phyloP scores from a whole-genome alignment of 768 basidiomycete species.

The Chalciporus pseudorubinellus region DNA sequence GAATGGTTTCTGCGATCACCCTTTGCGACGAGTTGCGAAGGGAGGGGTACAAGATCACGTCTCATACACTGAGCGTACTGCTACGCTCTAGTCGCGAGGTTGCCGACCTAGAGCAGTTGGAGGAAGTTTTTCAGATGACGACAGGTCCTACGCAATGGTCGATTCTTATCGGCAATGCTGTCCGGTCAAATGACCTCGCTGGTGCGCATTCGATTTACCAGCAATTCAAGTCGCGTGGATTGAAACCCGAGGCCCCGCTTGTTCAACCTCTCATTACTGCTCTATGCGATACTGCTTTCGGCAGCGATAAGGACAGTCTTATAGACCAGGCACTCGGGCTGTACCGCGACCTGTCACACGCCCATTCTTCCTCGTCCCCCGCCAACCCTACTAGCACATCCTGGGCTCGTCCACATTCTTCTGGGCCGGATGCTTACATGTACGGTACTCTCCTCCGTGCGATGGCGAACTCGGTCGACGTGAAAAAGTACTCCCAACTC shows the following conservation, averaged over 20 bases:
- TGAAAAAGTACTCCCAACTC: conserved; percentile 46
- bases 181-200: conserved; percentile 36
- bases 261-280: conserved; percentile 53
- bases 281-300: conserved; percentile 42
- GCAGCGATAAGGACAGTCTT: conserved; percentile 36
- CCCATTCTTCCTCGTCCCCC: conserved; percentile 26
- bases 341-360: conserved; percentile 45
- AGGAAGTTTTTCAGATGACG: conserved; percentile 39
- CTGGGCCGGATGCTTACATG: conserved; percentile 49
- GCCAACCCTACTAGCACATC: conserved; percentile 10
- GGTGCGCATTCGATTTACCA: conserved; percentile 52
- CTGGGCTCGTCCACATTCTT: conserved; percentile 34
- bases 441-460: conserved; percentile 55
- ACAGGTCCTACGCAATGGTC: conserved; percentile 51
- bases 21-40: conserved; percentile 33
- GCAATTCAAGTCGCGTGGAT: conserved; percentile 40
- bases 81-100: conserved; percentile 41
- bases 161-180: conserved; percentile 50
- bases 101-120: conserved; percentile 42
- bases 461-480: conserved; percentile 43
- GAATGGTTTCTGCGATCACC: conserved; percentile 34
- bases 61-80: conserved; percentile 39
- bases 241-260: conserved; percentile 48
- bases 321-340: conserved; percentile 56
- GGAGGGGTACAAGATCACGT: conserved; percentile 33